phyloP scores from a whole-genome alignment of 1,139 yeast species.

The Yamadazyma atlantica region DNA sequence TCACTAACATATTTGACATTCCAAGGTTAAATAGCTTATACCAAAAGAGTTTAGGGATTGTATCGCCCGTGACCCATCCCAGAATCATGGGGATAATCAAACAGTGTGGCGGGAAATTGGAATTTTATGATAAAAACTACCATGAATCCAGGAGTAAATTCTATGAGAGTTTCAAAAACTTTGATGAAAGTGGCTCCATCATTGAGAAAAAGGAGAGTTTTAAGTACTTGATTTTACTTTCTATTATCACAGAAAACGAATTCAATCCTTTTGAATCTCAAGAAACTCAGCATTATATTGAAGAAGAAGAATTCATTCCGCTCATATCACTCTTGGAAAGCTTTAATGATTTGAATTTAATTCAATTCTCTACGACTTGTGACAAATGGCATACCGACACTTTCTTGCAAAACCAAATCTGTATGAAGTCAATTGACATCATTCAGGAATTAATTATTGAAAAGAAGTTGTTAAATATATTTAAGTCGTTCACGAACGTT shows the following conservation, averaged over 20 bases:
- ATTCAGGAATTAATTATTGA: conserved; percentile 33
- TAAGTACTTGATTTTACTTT: conserved; percentile 62
- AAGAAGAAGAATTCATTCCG: conserved; percentile 32
- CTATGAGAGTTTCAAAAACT: conserved; percentile 71
- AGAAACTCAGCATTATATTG: conserved; percentile 51
- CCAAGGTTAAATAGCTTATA: conserved; percentile 48
- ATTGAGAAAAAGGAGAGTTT: conserved; percentile 53
- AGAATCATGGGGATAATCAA: conserved; percentile 66
- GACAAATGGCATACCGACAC: conserved; percentile 17
- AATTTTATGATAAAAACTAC: conserved; percentile 60
- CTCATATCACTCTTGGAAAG: conserved; percentile 30
- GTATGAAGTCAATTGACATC: conserved; percentile 23
- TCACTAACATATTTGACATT: conserved; percentile 23
- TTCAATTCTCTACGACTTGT: conserved; percentile 13
- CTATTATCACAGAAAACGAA: conserved; percentile 61
- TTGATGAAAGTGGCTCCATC: conserved; percentile 73
- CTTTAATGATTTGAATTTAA: conserved; percentile 31
- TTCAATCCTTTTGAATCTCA: conserved; percentile 68
- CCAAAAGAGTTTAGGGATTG: conserved; percentile 45
- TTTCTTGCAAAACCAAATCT: conserved; percentile 31
- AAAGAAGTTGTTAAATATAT: conserved; percentile 27
- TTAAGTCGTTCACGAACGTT: conserved; percentile 30
- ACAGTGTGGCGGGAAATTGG: conserved; percentile 74
- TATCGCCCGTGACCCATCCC: conserved; percentile 75
- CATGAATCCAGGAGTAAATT: conserved; percentile 63